These are phyloP conservation scores for Botrytis elliptica DNA, from an alignment of 2,329 filamentous ascomycete species.

Conservation along the genomic window DNA sequence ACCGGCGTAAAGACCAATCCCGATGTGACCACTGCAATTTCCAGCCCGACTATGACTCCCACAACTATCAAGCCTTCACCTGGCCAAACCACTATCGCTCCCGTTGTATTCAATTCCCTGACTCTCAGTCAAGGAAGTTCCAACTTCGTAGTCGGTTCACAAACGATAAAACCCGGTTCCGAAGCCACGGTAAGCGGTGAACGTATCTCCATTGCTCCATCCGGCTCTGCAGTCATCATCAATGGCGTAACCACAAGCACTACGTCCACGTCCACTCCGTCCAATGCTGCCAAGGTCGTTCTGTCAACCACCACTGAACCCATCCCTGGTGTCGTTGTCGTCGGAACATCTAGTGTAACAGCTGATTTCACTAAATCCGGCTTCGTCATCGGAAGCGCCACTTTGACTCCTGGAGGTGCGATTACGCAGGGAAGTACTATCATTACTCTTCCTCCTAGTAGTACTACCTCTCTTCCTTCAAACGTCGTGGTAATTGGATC, in stretches of 20 bases:
- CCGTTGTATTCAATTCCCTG: slow-evolving; percentile 29
- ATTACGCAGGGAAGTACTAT: slow-evolving; percentile 20
- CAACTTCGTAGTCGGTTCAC: slow-evolving; percentile 30
- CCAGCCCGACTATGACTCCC: neutral
- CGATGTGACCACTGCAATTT: neutral
- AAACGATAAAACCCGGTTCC: slow-evolving; percentile 32
- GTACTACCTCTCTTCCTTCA: neutral
- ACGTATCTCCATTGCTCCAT: slow-evolving; percentile 29
- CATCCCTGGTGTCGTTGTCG: slow-evolving; percentile 24
- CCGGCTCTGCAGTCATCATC: slow-evolving; percentile 29
- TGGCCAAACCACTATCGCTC: slow-evolving; percentile 21
- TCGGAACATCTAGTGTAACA: slow-evolving; percentile 30
- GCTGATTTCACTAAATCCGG: slow-evolving; percentile 24
- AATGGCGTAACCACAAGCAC: slow-evolving; percentile 26
- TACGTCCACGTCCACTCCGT: neutral
- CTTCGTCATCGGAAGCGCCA: slow-evolving; percentile 24
- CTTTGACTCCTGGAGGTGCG: slow-evolving; percentile 24
- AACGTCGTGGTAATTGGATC: slow-evolving; percentile 15
- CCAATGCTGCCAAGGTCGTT: neutral
- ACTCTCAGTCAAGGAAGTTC: slow-evolving; percentile 28
- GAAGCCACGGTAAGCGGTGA: slow-evolving; percentile 31
- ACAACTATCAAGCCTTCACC: slow-evolving; percentile 17
- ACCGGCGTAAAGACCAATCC: neutral
- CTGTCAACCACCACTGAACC: slow-evolving; percentile 18
- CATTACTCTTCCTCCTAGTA: slow-evolving; percentile 3